Base-by-base conservation (phyloP, 805 yeast species). In the Debaryomyces castellii region DNA sequence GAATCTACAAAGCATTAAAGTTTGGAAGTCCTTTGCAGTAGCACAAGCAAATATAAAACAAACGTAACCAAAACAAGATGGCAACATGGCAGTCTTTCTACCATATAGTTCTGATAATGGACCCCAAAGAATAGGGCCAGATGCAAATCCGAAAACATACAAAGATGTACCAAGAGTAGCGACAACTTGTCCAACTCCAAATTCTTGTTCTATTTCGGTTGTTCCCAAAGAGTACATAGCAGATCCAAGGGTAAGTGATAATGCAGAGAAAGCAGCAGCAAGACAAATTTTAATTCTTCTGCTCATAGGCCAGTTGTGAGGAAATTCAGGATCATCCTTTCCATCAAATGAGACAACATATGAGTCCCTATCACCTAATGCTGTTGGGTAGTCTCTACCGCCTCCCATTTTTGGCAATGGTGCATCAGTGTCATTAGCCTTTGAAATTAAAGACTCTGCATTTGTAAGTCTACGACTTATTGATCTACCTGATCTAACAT, bases 61-160 rank as follows among this genome's bases (percentile, higher is more conserved):
- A 14, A 66, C 56, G 16, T 73, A 64, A 68, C 48, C 40, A 69
- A 49, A 9, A 71, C 71, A 24, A 71, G 76, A n/a, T 57, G 81
- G 50, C 2, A 85, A 51, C 44, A 87, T 56, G 12, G 87, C 82
- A 14, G 76, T 64, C 61, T 79, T 78, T 64, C 96, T 78, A 44
- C 95, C 94, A 53, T 75, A 83, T 30, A 85, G 57, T 62, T 87
- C 96, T n/a, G 92, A 84, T 30, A 87, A 62, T 4, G 96, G 96
- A 21, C 83, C 96, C 88, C 91, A 89, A 21, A 87, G 57, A 39
- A 89, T 71, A 3, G 97, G 96, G 12, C 96, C 96, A 0, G 87
- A 77, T 1, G 96, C 96, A 63, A 89, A 89, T 11, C 96, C 97
- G 22, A 87, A 62, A 16, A 89, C 96, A 55, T 14, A 82, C 78